Conservation (phyloP, 495 filamentous ascomycete genomes). For the Neurospora sp. region DNA sequence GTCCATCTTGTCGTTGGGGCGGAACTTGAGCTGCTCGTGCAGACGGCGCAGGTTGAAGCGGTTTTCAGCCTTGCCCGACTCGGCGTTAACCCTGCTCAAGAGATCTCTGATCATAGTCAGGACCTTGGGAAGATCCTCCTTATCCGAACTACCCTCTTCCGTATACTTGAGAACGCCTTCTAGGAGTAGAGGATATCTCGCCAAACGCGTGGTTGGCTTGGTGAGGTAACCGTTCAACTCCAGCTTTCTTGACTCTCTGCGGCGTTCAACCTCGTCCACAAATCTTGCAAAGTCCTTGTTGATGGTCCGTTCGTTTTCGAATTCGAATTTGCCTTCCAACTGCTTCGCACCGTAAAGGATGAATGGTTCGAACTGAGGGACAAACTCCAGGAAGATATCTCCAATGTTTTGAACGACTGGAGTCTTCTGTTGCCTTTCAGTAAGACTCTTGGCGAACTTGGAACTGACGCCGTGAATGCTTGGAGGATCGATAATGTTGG, state of each 20-base stretch:
- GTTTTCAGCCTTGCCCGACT: slow-evolving; percentile 96
- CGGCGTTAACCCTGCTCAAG: slow-evolving; percentile 78
- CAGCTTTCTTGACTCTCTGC: slow-evolving; percentile 92
- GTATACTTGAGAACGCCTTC: slow-evolving; percentile 87
- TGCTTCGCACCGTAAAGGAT: slow-evolving; percentile 96
- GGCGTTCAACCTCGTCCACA: slow-evolving; percentile 91
- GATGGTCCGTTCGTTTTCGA: slow-evolving; percentile 85
- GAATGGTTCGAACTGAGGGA: slow-evolving; percentile 88
- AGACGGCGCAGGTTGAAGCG: slow-evolving; percentile 91
- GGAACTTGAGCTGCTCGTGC: slow-evolving; percentile 80
- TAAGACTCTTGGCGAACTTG: slow-evolving; percentile 74
- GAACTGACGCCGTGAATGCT: slow-evolving; percentile 83
- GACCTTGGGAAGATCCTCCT: slow-evolving; percentile 81
- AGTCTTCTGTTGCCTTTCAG: slow-evolving; percentile 77
- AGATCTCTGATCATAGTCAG: slow-evolving; percentile 77
- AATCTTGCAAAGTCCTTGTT: slow-evolving; percentile 84
- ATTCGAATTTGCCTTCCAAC: slow-evolving; percentile 93
- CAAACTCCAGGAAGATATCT: slow-evolving; percentile 89
- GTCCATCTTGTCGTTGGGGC: slow-evolving; percentile 79
- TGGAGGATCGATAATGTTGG: slow-evolving; percentile 75
- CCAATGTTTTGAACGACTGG: slow-evolving; percentile 84
- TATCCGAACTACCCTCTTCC: slow-evolving; percentile 76
- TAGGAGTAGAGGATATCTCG: slow-evolving; percentile 88
- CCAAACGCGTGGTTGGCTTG: slow-evolving; percentile 93
- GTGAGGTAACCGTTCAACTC: slow-evolving; percentile 98